phyloP scores from a whole-genome alignment of 2,329 filamentous ascomycete genomes.

The Amphichorda felina region DNA sequence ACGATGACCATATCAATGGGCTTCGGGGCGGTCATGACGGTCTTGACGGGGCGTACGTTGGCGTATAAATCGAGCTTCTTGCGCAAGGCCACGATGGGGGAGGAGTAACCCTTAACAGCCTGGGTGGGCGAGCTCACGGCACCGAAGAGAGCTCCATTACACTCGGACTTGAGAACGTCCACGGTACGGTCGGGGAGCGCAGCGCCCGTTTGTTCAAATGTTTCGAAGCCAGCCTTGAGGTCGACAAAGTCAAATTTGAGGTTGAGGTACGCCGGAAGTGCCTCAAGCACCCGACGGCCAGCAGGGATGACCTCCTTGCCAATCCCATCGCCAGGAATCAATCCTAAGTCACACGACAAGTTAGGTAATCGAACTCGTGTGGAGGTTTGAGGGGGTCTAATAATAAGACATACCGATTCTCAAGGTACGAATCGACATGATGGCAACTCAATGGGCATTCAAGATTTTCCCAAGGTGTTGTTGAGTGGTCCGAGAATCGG shows the following conservation, averaged over 20 bases:
- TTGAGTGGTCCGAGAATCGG: constrained; percentile 1
- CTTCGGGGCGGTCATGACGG: constrained; percentile 48
- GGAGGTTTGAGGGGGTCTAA: background rate
- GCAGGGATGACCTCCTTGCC: constrained; percentile 97
- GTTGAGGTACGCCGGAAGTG: constrained; percentile 78
- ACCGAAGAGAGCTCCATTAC: constrained; percentile 92
- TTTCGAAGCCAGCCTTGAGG: constrained; percentile 86
- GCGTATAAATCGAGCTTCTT: constrained; percentile 93
- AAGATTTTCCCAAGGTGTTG: background rate
- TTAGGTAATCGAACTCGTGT: too few species aligned
- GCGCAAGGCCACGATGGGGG: constrained; percentile 90
- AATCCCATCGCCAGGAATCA: constrained; percentile 97
- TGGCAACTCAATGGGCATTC: background rate
- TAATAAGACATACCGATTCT: constrained; percentile 22
- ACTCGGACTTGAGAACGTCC: constrained; percentile 77
- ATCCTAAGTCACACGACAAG: constrained; percentile 41
- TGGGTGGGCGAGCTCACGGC: constrained; percentile 87
- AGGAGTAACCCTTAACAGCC: constrained; percentile 89
- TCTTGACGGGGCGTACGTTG: constrained; percentile 94
- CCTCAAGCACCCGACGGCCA: constrained; percentile 82
- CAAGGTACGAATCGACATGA: constrained; percentile 28
- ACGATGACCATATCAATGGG: constrained; percentile 97
- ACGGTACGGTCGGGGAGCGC: constrained; percentile 88
- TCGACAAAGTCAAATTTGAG: constrained; percentile 92
- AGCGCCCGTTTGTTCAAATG: constrained; percentile 79